Evolutionary conservation across 1,139 yeast species (phyloP).

Genomic region (Torulaspora pretoriensis): DNA sequence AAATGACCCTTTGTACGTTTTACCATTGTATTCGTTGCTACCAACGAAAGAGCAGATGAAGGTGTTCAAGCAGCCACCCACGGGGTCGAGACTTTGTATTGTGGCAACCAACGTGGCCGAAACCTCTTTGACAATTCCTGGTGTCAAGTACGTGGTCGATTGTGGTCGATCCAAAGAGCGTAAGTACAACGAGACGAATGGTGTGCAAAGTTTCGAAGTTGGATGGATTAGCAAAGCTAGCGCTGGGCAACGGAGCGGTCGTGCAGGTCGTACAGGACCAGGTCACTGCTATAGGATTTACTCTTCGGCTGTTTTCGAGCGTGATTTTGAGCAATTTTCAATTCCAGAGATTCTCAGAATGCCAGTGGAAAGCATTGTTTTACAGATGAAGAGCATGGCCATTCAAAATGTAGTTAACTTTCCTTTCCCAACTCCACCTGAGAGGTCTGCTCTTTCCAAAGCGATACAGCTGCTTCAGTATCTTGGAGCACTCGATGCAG

Average conservation of each 20-base stretch:
- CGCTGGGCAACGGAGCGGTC: slow-evolving; percentile 92
- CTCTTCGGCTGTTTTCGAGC: slow-evolving; percentile 93
- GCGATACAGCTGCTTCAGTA: slow-evolving; percentile 67
- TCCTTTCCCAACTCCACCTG: slow-evolving; percentile 97
- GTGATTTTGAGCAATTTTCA: slow-evolving; percentile 76
- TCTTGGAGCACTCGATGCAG: slow-evolving; percentile 71
- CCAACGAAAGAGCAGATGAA: slow-evolving; percentile 95
- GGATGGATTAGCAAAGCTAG: slow-evolving; percentile 95
- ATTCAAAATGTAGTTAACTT: slow-evolving; percentile 84
- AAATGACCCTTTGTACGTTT: slow-evolving; percentile 78
- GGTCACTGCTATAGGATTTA: slow-evolving; percentile 93
- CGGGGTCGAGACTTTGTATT: slow-evolving; percentile 80
- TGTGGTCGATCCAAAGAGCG: slow-evolving; percentile 93
- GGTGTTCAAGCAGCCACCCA: slow-evolving; percentile 82
- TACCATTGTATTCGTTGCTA: slow-evolving; percentile 85
- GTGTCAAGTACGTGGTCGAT: slow-evolving; percentile 90
- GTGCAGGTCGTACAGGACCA: slow-evolving; percentile 99
- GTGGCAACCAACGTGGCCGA: slow-evolving; percentile 98
- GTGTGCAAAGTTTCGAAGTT: slow-evolving; percentile 88
- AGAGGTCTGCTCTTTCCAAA: slow-evolving; percentile 50
- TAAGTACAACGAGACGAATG: slow-evolving; percentile 73
- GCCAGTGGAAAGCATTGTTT: slow-evolving; percentile 93
- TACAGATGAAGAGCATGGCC: slow-evolving; percentile 96
- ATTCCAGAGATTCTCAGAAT: slow-evolving; percentile 87
- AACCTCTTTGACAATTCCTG: slow-evolving; percentile 94